Conservation (phyloP, 441 rosid species). For the Aquilaria agallochum region DNA sequence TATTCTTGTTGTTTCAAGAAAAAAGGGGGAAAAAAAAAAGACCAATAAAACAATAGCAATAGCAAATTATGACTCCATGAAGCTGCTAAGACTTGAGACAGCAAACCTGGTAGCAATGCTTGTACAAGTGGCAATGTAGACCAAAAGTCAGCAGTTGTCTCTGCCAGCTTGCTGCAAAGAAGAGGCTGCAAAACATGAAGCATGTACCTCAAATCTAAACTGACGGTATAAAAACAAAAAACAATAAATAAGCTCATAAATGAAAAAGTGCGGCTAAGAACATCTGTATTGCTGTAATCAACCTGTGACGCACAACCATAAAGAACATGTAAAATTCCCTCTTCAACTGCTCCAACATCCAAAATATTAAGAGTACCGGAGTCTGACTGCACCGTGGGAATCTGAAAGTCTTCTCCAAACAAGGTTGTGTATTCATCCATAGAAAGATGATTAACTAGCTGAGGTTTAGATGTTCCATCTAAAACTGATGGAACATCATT, state of each 20-base stretch:
- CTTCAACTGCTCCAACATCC: slow-evolving; percentile 78
- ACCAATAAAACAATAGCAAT: too few species aligned
- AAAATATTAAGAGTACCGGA: slow-evolving; percentile 49
- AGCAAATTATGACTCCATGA: slow-evolving; percentile 11
- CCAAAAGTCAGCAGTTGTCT: slow-evolving; percentile 60
- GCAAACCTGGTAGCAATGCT: slow-evolving; percentile 79
- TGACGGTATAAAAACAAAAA: slow-evolving; percentile 14
- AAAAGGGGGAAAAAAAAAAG: too few species aligned
- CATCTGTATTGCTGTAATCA: slow-evolving; percentile 34
- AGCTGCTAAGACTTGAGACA: slow-evolving; percentile 10
- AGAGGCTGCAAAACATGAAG: slow-evolving; percentile 45
- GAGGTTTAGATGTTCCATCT: slow-evolving; percentile 47
- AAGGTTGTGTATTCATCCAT: slow-evolving; percentile 61
- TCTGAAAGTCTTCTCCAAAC: slow-evolving; percentile 73
- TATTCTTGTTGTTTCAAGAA: too few species aligned
- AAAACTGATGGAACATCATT: slow-evolving; percentile 31
- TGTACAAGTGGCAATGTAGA: slow-evolving; percentile 79
- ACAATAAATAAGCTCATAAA: slow-evolving; percentile 10
- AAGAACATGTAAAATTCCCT: slow-evolving; percentile 84
- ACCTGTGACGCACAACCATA: slow-evolving; percentile 96
- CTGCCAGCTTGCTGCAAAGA: slow-evolving; percentile 67
- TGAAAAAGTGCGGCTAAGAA: not conserved
- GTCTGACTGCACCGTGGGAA: slow-evolving; percentile 55
- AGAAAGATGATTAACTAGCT: slow-evolving; percentile 31
- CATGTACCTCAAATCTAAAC: slow-evolving; percentile 17